Evolutionary conservation across 208 protist genomes (phyloP).

Genomic region (Porcisia deanei): DNA sequence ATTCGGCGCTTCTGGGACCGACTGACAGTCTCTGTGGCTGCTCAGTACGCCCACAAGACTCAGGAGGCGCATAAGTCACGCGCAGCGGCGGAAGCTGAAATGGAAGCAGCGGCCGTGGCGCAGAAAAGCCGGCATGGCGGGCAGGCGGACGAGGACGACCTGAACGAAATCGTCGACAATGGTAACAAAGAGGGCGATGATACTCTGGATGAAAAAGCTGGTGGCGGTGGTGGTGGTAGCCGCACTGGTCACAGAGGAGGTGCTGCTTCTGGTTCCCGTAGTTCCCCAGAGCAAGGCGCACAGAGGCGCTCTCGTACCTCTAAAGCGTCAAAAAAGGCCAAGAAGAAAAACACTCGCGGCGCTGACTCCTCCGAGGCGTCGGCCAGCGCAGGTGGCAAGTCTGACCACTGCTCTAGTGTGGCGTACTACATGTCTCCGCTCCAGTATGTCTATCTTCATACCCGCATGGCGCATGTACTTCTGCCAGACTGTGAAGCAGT

Average conservation of each 20-base stretch:
- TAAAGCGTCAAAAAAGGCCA: constrained; percentile 19
- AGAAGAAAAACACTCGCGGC: constrained; percentile 5
- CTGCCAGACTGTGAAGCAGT: constrained; percentile 55
- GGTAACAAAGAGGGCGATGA: neutral
- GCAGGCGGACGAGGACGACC: constrained; percentile 28
- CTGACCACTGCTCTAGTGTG: constrained; percentile 24
- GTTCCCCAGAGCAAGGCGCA: neutral
- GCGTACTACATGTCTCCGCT: constrained; percentile 71
- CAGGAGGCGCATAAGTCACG: constrained; percentile 25
- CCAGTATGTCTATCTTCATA: constrained; percentile 88
- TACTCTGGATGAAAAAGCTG: neutral
- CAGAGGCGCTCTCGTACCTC: neutral
- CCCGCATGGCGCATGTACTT: constrained; percentile 72
- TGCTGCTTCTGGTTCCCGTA: neutral
- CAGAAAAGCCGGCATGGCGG: neutral
- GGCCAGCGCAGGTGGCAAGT: neutral
- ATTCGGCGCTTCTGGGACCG: constrained; percentile 85
- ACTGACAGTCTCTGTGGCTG: constrained; percentile 68
- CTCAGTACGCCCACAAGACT: constrained; percentile 31
- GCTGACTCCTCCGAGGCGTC: neutral
- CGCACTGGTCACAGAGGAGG: neutral
- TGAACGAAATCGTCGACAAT: constrained; percentile 21
- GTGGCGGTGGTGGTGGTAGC: neutral
- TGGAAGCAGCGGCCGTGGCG: constrained; percentile 10
- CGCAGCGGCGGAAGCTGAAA: constrained; percentile 19